Evolutionary conservation across 176 grass and related monocot species (phyloP).

Genomic region (Rhynchospora pubera): DNA sequence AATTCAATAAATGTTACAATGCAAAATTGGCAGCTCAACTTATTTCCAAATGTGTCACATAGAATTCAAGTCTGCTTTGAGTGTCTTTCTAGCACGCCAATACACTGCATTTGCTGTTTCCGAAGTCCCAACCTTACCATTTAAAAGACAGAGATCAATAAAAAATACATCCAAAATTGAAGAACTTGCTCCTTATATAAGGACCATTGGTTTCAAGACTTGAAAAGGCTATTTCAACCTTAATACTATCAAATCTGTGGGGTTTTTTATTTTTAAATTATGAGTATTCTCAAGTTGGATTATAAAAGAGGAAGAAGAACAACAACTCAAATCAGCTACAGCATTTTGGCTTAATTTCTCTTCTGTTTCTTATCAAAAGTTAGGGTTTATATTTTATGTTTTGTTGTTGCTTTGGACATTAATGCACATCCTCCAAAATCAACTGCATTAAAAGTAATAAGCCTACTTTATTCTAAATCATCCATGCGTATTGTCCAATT

Average conservation of each 20-base stretch:
- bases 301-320: background rate
- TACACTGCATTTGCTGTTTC: slow-evolving; percentile 2
- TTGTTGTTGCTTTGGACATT: background rate
- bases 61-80: no score
- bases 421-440: background rate
- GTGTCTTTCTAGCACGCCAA: background rate
- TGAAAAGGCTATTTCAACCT: background rate
- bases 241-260: background rate
- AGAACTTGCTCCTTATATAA: no score
- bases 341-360: background rate
- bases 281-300: background rate
- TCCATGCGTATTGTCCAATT: background rate
- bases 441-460: background rate
- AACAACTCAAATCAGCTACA: background rate
- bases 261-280: background rate
- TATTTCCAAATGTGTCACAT: no score
- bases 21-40: no score
- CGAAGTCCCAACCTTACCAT: background rate
- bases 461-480: background rate
- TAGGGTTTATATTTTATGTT: background rate
- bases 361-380: background rate
- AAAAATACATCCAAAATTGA: no score
- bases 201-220: no score
- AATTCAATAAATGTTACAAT: no score
- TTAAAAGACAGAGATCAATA: background rate